Evolutionary conservation across 2,329 filamentous ascomycete genomes (phyloP).

Genomic region (Venturia pyrina): DNA sequence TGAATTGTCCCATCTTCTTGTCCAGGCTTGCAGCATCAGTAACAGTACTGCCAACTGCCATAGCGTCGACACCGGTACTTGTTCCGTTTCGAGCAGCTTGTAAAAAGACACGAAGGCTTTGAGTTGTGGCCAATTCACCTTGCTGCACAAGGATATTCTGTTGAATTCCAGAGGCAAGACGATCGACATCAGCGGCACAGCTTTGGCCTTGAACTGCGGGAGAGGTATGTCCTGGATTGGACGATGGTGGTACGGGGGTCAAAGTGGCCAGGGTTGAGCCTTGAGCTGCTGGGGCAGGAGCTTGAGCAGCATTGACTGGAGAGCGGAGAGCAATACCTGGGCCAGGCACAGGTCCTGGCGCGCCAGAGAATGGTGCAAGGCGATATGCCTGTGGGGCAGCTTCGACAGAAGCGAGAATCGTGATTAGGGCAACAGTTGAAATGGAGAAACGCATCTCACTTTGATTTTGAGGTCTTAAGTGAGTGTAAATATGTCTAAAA

Average conservation of each 20-base stretch:
- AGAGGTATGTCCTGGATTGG: not conserved
- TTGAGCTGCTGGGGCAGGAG: not conserved
- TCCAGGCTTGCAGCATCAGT: not conserved
- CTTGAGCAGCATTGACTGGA: not conserved
- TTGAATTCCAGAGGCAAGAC: conserved; percentile 1
- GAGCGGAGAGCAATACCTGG: not conserved
- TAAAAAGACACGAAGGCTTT: not conserved
- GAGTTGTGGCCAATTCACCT: not conserved
- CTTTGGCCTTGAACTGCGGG: not conserved
- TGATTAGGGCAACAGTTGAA: not conserved
- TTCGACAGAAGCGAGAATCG: not conserved
- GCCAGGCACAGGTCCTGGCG: not conserved
- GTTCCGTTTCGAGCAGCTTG: not conserved
- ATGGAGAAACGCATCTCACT: not conserved
- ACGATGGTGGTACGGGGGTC: not conserved
- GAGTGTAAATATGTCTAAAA: not conserved
- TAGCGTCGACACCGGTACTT: not conserved
- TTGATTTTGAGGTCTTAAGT: not conserved
- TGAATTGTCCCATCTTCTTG: not conserved
- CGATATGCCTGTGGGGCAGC: not conserved
- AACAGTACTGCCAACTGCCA: not conserved
- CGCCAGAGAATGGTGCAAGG: not conserved
- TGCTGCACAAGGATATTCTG: not conserved
- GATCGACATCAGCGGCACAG: not conserved
- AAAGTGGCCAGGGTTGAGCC: no score